A percentile compares a stretch with the other conserved stretches of the same genome.
Conservation (phyloP, 331 rosid genomes). For the Rhamnella rubrinervis region DNA sequence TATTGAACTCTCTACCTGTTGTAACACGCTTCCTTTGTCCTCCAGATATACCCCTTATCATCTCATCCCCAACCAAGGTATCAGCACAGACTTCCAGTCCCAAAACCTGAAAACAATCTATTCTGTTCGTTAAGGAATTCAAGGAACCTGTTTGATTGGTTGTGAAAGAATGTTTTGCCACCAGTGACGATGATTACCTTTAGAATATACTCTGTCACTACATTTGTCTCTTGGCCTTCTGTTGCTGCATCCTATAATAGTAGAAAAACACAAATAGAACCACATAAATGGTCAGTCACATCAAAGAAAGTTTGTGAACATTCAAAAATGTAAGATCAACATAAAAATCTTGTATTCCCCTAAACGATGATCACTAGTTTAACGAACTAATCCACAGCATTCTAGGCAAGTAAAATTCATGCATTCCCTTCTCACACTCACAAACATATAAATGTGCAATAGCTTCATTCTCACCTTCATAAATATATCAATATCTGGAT, state of each 20-base stretch:
- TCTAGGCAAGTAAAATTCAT: too few relatives aligned
- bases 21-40: constrained; percentile 81
- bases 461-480: constrained; percentile 51
- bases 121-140: background rate
- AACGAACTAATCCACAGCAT: too few relatives aligned
- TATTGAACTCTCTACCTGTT: constrained; percentile 39
- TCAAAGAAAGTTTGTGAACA: background rate
- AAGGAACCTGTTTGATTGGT: background rate
- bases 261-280: background rate
- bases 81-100: constrained; percentile 84
- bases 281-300: background rate
- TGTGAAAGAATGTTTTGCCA: background rate
- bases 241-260: constrained; percentile 49
- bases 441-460: background rate
- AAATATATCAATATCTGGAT: constrained; percentile 58
- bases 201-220: constrained; percentile 57
- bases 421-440: background rate
- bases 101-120: constrained; percentile 39
- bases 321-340: background rate
- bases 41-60: constrained; percentile 69
- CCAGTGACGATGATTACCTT: constrained; percentile 39
- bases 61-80: constrained; percentile 58
- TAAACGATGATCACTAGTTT: background rate
- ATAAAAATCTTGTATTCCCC: constrained; percentile 7
- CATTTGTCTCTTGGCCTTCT: constrained; percentile 58